A percentile compares a stretch with the other conserved stretches of the same genome.
These are phyloP conservation scores for Suhomyces choctaworum DNA, from an alignment of 1,139 yeast species.

Conservation along the genomic window DNA sequence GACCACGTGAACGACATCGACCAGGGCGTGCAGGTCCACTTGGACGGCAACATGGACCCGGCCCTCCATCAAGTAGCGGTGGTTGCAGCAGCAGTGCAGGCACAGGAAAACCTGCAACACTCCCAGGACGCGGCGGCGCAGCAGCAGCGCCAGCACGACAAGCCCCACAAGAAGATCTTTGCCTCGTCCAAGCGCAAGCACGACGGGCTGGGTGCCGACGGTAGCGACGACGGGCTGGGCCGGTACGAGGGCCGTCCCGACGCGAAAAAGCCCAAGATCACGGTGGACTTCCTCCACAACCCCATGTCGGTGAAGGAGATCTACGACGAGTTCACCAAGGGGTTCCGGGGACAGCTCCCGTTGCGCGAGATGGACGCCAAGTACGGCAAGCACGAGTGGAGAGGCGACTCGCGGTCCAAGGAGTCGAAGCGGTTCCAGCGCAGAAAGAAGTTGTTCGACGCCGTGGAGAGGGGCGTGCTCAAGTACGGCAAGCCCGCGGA, in stretches of 20 bases:
- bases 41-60: constrained; percentile 41
- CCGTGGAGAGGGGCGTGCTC: constrained; percentile 43
- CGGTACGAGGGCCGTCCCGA: constrained; percentile 11
- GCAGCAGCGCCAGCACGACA: constrained; percentile 8
- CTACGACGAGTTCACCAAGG: constrained; percentile 48
- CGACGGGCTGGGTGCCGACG: constrained; percentile 11
- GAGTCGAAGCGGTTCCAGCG: constrained; percentile 49
- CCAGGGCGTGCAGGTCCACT: constrained; percentile 21
- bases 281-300: constrained; percentile 45
- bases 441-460: constrained; percentile 47
- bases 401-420: constrained; percentile 51
- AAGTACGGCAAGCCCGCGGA: constrained; percentile 45
- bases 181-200: constrained; percentile 15
- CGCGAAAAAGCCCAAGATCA: constrained; percentile 37
- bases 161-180: constrained; percentile 13
- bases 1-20: constrained; percentile 17
- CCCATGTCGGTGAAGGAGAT: constrained; percentile 50
- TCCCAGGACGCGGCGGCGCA: constrained; percentile 6
- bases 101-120: constrained; percentile 18
- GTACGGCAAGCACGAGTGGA: constrained; percentile 49
- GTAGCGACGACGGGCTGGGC: constrained; percentile 9
- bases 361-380: constrained; percentile 45
- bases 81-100: constrained; percentile 37
- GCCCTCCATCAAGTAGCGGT: constrained; percentile 42
- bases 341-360: constrained; percentile 49